Conservation (phyloP, 495 filamentous ascomycete genomes). For the Letharia columbiana region DNA sequence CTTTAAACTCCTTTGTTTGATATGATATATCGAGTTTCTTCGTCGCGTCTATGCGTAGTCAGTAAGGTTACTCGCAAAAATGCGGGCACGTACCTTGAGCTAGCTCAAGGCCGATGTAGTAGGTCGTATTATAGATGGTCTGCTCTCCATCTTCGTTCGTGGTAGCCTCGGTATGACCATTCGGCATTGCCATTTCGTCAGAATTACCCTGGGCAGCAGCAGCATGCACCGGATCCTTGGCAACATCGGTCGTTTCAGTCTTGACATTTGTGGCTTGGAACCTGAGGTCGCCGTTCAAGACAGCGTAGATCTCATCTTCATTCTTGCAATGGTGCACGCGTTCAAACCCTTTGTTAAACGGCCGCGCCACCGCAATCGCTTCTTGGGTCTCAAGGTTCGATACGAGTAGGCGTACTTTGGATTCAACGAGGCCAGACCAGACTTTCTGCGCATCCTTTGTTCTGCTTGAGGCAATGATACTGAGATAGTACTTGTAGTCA, state of each 20-base stretch:
- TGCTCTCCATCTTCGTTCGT: constrained; percentile 32
- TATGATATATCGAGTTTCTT: constrained; percentile 56
- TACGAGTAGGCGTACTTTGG: constrained; percentile 78
- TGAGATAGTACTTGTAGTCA: constrained; percentile 90
- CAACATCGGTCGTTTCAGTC: constrained; percentile 50
- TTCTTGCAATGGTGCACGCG: constrained; percentile 64
- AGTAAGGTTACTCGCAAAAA: constrained; percentile 29
- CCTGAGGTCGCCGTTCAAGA: constrained; percentile 61
- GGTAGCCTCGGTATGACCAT: constrained; percentile 35
- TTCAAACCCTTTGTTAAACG: constrained; percentile 88
- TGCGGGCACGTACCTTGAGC: constrained; percentile 48
- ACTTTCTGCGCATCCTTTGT: constrained; percentile 74
- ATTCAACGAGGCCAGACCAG: constrained; percentile 91
- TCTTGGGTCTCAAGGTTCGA: constrained; percentile 64
- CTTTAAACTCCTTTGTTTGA: constrained; percentile 67
- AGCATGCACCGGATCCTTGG: constrained; percentile 46
- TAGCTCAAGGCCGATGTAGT: constrained; percentile 77
- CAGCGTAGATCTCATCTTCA: constrained; percentile 59
- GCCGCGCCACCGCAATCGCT: constrained; percentile 74
- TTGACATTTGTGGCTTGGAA: constrained; percentile 55
- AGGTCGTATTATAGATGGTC: constrained; percentile 74
- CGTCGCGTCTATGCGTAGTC: constrained; percentile 33
- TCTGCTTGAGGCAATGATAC: constrained; percentile 74
- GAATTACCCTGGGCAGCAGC: constrained; percentile 42
- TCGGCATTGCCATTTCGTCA: constrained; percentile 34